These are phyloP conservation scores for Alectoria sarmentosa DNA, from an alignment of 495 filamentous ascomycete species.

Conservation along the genomic window DNA sequence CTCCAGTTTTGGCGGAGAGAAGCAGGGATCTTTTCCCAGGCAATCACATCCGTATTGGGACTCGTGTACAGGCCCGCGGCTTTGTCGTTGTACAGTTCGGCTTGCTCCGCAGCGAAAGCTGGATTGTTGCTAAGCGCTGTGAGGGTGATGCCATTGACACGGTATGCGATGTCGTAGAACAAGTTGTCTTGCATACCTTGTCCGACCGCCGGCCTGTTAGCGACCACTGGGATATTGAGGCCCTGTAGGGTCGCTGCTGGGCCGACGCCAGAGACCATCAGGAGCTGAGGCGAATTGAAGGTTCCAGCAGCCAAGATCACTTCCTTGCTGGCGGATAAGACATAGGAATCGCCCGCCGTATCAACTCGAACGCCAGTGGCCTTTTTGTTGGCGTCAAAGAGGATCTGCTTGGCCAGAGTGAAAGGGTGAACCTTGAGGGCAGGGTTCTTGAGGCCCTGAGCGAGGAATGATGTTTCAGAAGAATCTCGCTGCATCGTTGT, in stretches of 20 bases:
- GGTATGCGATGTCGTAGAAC: not conserved
- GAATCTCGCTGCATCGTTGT: constrained; percentile 7
- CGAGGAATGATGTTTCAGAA: constrained; percentile 32
- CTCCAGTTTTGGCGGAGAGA: too few relatives aligned
- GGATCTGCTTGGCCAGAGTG: constrained; percentile 25
- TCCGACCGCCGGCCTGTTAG: constrained; percentile 29
- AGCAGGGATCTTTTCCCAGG: not conserved
- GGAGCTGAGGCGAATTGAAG: constrained; percentile 39
- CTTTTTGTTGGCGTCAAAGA: constrained; percentile 24
- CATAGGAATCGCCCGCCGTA: constrained; percentile 28
- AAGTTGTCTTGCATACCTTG: constrained; percentile 18
- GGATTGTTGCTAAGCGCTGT: not conserved
- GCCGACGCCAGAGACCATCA: constrained; percentile 42
- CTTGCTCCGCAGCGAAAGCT: too few relatives aligned
- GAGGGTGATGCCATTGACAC: not conserved
- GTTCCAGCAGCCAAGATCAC: constrained; percentile 40
- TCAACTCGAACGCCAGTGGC: constrained; percentile 34
- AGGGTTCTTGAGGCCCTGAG: constrained; percentile 1
- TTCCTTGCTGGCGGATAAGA: constrained; percentile 35
- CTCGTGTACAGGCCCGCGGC: too few relatives aligned
- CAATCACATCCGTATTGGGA: too few relatives aligned
- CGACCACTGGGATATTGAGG: constrained; percentile 28
- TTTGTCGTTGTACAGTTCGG: not conserved
- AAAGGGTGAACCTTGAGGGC: constrained; percentile 19
- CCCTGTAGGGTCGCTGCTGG: constrained; percentile 25